Percentiles rank a stretch among this genome's conserved stretches.
These are phyloP conservation scores for Kurtzmaniella quercitrusa DNA, from an alignment of 1,139 yeast species.

Conservation along the genomic window DNA sequence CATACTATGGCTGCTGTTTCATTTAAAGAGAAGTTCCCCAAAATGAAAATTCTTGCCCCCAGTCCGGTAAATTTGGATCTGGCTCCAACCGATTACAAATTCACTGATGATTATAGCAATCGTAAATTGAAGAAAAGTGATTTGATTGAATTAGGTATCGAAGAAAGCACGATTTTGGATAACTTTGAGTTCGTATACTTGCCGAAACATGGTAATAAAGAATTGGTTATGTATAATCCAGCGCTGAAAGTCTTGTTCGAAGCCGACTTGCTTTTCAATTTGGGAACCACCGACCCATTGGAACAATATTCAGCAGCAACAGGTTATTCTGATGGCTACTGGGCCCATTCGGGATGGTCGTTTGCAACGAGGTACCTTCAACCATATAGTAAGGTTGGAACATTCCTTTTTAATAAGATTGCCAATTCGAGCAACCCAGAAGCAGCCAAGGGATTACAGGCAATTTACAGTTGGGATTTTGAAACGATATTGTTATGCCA, in stretches of 20 bases:
- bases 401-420: constrained; percentile 25
- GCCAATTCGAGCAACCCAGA: constrained; percentile 12
- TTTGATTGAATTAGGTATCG: constrained; percentile 20
- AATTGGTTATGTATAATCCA: constrained; percentile 48
- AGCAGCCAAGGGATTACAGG: constrained; percentile 24
- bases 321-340: constrained; percentile 25
- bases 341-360: constrained; percentile 41
- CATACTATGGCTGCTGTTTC: constrained; percentile 55
- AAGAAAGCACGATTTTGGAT: constrained; percentile 23
- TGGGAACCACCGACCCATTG: constrained; percentile 25
- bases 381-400: constrained; percentile 35
- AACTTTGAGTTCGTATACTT: constrained; percentile 54
- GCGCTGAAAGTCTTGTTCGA: constrained; percentile 44
- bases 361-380: constrained; percentile 33
- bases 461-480: constrained; percentile 43
- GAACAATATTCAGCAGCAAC: constrained; percentile 44
- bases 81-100: constrained; percentile 29
- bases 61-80: constrained; percentile 33
- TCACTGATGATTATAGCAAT: constrained; percentile 26
- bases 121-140: constrained; percentile 17
- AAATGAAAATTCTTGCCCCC: constrained; percentile 48
- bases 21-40: constrained; percentile 47
- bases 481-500: constrained; percentile 53
- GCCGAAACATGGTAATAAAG: constrained; percentile 53
- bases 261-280: constrained; percentile 56